Evolutionary conservation across 768 basidiomycete genomes (phyloP).

Genomic region (Podaxis carcinomalis): DNA sequence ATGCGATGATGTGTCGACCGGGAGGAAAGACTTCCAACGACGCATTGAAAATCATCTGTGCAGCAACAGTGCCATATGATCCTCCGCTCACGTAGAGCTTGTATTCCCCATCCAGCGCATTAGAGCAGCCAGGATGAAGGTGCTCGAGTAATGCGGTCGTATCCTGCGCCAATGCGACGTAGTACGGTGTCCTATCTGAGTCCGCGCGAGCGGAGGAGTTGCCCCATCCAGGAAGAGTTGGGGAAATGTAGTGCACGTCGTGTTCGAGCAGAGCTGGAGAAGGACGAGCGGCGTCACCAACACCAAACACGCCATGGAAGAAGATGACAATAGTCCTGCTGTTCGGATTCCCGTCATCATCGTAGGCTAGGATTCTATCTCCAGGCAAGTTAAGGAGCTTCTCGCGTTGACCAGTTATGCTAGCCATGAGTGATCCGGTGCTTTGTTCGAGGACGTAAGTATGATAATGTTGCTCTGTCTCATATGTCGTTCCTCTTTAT

Average conservation of each 20-base stretch:
- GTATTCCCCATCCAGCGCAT: conserved; percentile 19
- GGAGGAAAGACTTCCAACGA: conserved; percentile 48
- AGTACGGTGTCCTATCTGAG: conserved; percentile 27
- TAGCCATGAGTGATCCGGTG: neutral
- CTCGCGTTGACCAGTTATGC: conserved; percentile 17
- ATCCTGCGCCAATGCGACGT: conserved; percentile 38
- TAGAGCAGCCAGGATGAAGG: conserved; percentile 38
- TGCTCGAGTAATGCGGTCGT: conserved; percentile 43
- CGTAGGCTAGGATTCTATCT: conserved; percentile 51
- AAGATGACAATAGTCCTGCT: conserved; percentile 47
- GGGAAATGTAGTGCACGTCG: conserved; percentile 41
- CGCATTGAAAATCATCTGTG: conserved; percentile 54
- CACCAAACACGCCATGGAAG: conserved; percentile 51
- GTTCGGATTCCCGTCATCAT: conserved; percentile 43
- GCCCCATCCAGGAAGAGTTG: conserved; percentile 60
- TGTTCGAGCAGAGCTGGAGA: conserved; percentile 32
- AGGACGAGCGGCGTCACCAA: conserved; percentile 37
- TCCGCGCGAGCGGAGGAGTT: conserved; percentile 37
- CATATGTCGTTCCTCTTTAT: neutral
- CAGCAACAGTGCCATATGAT: conserved; percentile 49
- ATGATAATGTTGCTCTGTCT: neutral
- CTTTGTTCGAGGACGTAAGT: neutral
- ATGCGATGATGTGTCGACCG: conserved; percentile 39
- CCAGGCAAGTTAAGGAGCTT: conserved; percentile 34
- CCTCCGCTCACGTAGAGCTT: conserved; percentile 48